Evolutionary conservation across 306 rosid genomes (phyloP).

Genomic region (Castanospermum australe): DNA sequence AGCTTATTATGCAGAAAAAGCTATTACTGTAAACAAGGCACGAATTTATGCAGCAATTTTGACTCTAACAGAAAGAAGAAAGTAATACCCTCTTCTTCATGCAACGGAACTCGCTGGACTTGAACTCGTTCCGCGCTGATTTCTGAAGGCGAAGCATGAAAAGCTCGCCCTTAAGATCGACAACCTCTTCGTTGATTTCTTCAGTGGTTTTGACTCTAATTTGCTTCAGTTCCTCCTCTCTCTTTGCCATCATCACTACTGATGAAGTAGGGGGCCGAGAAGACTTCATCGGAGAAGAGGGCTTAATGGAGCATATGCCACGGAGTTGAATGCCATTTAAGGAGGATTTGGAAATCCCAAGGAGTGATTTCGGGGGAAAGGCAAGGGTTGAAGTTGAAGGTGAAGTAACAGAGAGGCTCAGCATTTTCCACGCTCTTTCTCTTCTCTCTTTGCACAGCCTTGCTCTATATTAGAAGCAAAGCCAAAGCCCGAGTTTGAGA

Average conservation of each 20-base stretch:
- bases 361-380: slow-evolving; percentile 19
- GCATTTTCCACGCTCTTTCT: slow-evolving; percentile 18
- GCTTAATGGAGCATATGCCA: slow-evolving; percentile 35
- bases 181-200: slow-evolving; percentile 80
- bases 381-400: slow-evolving; percentile 27
- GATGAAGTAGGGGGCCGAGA: slow-evolving; percentile 35
- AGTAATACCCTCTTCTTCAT: slow-evolving; percentile 83
- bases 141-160: slow-evolving; percentile 84
- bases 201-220: slow-evolving; percentile 64
- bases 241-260: slow-evolving; percentile 83
- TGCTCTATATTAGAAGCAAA: too few relatives aligned
- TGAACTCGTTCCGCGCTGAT: slow-evolving; percentile 81
- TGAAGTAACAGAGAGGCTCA: slow-evolving; percentile 25
- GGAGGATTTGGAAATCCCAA: slow-evolving; percentile 11
- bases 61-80: background rate
- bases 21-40: background rate
- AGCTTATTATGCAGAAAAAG: background rate
- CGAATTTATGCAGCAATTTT: background rate
- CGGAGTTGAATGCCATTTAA: slow-evolving; percentile 31
- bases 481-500: too few relatives aligned
- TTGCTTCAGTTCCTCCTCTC: slow-evolving; percentile 74
- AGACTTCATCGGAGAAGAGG: slow-evolving; percentile 26
- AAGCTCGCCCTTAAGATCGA: slow-evolving; percentile 92
- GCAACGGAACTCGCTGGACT: slow-evolving; percentile 75
- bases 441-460: background rate